Conservation (phyloP, 345 rosid species). For the Rhizophora apiculata region DNA sequence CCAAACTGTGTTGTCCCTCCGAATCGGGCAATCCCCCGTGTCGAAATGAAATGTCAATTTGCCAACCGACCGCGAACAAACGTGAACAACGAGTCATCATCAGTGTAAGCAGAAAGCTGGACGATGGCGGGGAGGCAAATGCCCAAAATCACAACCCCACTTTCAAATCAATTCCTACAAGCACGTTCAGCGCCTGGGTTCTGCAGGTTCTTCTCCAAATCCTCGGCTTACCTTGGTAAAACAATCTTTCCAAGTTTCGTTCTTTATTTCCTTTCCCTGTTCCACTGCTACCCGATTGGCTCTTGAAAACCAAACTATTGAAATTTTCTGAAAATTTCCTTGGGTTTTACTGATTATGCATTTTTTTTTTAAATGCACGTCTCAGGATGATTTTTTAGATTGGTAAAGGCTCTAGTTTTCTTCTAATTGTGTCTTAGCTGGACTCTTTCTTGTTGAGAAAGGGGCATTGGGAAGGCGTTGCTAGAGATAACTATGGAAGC, state of each 20-base stretch:
- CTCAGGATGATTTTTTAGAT: neutral
- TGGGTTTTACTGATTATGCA: neutral
- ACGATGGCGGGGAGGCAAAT: conserved; percentile 55
- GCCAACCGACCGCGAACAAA: too few relatives aligned
- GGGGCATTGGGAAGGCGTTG: too few relatives aligned
- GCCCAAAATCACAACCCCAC: conserved; percentile 23
- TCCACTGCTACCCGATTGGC: neutral
- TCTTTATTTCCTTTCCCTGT: neutral
- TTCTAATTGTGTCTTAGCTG: neutral
- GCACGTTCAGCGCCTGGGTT: neutral
- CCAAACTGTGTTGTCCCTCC: too few relatives aligned
- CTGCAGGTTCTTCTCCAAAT: too few relatives aligned
- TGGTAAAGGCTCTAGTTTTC: neutral
- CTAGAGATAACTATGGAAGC: too few relatives aligned
- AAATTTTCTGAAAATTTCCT: neutral
- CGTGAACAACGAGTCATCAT: too few relatives aligned
- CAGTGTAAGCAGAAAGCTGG: too few relatives aligned
- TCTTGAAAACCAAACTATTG: too few relatives aligned
- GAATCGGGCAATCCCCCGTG: too few relatives aligned
- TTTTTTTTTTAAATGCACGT: neutral
- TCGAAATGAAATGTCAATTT: too few relatives aligned
- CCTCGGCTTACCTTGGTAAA: conserved; percentile 40
- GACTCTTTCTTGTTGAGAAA: too few relatives aligned
- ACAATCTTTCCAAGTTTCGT: neutral
- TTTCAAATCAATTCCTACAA: conserved; percentile 1